Percentiles rank a stretch among this genome's conserved stretches.
Evolutionary conservation across 148 eudicot species (phyloP).

Genomic region (Selenicereus undatus): DNA sequence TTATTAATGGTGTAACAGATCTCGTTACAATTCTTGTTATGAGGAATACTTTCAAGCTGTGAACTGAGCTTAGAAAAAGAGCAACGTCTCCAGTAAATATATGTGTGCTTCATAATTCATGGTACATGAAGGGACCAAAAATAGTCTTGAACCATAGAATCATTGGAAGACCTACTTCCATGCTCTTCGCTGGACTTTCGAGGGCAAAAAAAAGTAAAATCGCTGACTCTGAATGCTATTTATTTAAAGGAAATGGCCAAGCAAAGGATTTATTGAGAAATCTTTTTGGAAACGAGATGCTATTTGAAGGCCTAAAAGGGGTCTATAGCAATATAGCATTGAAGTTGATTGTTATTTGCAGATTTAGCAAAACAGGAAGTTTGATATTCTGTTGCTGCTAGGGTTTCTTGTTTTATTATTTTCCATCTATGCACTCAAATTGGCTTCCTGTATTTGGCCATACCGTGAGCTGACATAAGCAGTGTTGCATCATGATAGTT

Average conservation of each 20-base stretch:
- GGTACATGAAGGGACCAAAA: background rate
- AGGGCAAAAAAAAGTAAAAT: background rate
- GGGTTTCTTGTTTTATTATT: too few species aligned
- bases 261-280: background rate
- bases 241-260: background rate
- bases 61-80: background rate
- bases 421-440: too few species aligned
- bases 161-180: background rate
- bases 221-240: background rate
- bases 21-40: background rate
- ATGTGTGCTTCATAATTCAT: background rate
- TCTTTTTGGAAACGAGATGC: background rate
- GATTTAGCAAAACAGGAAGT: too few species aligned
- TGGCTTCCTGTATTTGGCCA: too few species aligned
- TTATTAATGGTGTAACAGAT: too few species aligned
- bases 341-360: too few species aligned
- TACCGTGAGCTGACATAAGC: too few species aligned
- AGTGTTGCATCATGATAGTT: too few species aligned
- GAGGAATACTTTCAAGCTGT: background rate
- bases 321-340: background rate
- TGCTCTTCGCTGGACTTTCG: background rate
- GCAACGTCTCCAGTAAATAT: background rate
- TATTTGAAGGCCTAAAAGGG: background rate
- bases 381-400: too few species aligned
- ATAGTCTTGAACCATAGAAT: background rate